A percentile compares a stretch with the other conserved stretches of the same genome.
Evolutionary conservation across 2,329 filamentous ascomycete species (phyloP).

Genomic region (Didymella exigua): DNA sequence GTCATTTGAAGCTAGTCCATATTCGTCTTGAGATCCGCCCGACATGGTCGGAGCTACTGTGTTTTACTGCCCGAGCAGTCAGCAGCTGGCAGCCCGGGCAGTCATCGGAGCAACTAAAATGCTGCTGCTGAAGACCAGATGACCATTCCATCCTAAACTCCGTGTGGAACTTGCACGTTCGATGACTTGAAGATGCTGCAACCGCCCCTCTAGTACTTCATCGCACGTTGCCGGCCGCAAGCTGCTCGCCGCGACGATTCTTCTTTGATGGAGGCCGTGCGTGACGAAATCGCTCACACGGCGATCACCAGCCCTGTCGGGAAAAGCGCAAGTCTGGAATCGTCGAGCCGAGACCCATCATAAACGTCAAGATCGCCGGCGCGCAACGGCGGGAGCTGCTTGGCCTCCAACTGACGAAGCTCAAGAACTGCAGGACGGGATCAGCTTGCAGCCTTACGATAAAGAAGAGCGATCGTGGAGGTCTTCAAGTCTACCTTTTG

Average conservation of each 20-base stretch:
- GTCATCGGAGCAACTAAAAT: slow-evolving; percentile 1
- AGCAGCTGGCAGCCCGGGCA: slow-evolving; percentile 4
- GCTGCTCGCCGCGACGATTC: not conserved
- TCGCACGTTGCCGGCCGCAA: not conserved
- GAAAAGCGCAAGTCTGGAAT: slow-evolving; percentile 13
- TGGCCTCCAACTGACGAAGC: not conserved
- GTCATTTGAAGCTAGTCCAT: not conserved
- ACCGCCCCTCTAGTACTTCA: not conserved
- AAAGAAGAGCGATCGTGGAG: not conserved
- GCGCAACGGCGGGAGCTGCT: slow-evolving; percentile 1
- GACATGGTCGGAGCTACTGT: not conserved
- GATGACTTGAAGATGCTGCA: not conserved
- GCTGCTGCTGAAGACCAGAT: not conserved
- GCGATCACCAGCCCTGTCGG: slow-evolving; percentile 8
- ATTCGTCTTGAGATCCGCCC: not conserved
- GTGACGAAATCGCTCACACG: slow-evolving; percentile 3
- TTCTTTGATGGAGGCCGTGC: slow-evolving; percentile 6
- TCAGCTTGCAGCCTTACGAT: not conserved
- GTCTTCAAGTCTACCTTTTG: not conserved
- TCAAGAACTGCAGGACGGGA: not conserved
- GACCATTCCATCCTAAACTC: not conserved
- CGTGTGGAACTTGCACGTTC: too few relatives aligned
- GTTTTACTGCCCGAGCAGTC: not conserved
- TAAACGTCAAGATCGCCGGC: slow-evolving; percentile 16
- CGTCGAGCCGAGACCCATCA: slow-evolving; percentile 6